These are phyloP conservation scores for Blastocystis sp. DNA, from an alignment of 352 stramenopile species.

Conservation along the genomic window DNA sequence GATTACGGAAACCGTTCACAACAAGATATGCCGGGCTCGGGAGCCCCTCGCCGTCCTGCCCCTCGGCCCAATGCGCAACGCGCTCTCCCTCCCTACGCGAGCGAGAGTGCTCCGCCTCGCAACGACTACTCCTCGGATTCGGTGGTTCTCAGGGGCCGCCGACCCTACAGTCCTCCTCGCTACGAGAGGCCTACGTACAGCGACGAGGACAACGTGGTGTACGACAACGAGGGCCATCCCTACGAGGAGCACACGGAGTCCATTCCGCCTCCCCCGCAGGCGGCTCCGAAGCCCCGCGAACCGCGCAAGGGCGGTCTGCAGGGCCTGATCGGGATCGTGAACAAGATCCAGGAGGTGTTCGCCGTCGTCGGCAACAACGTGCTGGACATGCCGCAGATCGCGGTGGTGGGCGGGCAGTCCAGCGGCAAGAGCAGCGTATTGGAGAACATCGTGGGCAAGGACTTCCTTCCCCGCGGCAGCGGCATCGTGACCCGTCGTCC, in stretches of 20 bases:
- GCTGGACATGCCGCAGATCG: conserved; percentile 76
- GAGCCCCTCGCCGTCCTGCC: conserved; percentile 3
- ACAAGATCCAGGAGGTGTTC: conserved; percentile 99
- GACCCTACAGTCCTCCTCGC: background rate
- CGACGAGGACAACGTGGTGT: conserved; percentile 32
- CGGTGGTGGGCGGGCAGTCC: conserved; percentile 76
- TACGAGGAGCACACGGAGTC: background rate
- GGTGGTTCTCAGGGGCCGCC: background rate
- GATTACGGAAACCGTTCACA: background rate
- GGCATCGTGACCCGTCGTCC: conserved; percentile 96
- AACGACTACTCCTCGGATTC: background rate
- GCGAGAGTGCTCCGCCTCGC: background rate
- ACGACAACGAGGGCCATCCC: background rate
- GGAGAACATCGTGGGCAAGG: conserved; percentile 79
- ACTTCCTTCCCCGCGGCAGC: conserved; percentile 91
- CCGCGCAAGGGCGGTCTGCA: conserved; percentile 82
- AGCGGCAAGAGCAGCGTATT: conserved; percentile 76
- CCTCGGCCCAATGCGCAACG: background rate
- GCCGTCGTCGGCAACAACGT: conserved; percentile 88
- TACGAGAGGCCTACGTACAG: background rate
- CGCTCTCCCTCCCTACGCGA: background rate
- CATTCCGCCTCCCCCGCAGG: background rate
- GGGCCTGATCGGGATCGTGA: conserved; percentile 97
- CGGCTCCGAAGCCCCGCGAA: conserved; percentile 69
- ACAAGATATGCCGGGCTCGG: background rate